Conservation (phyloP, 371 early-diverging fungal genomes). For the Mucor plumbeus region DNA sequence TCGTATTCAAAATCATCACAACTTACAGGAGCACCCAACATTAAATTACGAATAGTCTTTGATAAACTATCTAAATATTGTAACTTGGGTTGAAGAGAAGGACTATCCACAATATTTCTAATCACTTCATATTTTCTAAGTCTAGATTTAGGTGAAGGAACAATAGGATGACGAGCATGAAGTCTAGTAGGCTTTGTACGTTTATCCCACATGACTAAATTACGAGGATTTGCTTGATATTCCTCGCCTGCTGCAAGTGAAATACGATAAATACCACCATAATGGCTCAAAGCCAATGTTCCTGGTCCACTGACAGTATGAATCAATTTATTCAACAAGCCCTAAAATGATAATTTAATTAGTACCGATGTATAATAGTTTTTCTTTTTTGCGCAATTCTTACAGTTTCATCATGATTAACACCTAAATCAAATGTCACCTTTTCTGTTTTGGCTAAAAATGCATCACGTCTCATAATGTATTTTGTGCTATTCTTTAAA, state of each 20-base stretch:
- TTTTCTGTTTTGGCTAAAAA: constrained; percentile 72
- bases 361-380: neutral
- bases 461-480: constrained; percentile 71
- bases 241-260: constrained; percentile 71
- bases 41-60: constrained; percentile 42
- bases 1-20: neutral
- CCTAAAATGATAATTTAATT: constrained; percentile 35
- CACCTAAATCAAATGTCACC: constrained; percentile 62
- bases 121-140: constrained; percentile 42
- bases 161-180: constrained; percentile 31
- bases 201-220: constrained; percentile 63
- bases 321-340: constrained; percentile 63
- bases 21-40: constrained; percentile 58
- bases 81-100: constrained; percentile 54
- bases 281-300: constrained; percentile 70
- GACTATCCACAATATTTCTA: constrained; percentile 53
- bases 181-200: constrained; percentile 47
- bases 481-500: constrained; percentile 64
- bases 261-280: constrained; percentile 76
- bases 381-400: neutral
- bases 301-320: constrained; percentile 76
- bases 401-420: constrained; percentile 30
- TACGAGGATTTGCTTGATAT: constrained; percentile 74
- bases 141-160: constrained; percentile 48
- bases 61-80: constrained; percentile 40